phyloP scores from a whole-genome alignment of 2,329 filamentous ascomycete genomes.

The Rutstroemia sp. region DNA sequence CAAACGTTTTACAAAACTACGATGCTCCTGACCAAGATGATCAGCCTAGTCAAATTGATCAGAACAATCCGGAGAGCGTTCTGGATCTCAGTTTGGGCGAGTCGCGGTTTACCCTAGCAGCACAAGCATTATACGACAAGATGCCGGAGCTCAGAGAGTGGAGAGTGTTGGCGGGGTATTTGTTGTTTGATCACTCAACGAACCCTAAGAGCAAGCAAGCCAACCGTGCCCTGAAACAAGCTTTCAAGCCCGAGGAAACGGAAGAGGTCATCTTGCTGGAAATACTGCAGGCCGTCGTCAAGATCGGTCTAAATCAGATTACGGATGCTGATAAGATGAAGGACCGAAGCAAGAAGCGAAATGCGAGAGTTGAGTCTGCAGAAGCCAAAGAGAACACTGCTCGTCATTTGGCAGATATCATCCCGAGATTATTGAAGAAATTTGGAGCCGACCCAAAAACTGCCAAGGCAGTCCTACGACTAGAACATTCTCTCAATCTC shows the following conservation, averaged over 20 bases:
- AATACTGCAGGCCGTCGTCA: constrained; percentile 76
- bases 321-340: constrained; percentile 56
- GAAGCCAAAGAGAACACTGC: constrained; percentile 75
- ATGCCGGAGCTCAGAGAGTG: constrained; percentile 76
- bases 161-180: constrained; percentile 82
- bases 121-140: constrained; percentile 77
- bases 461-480: constrained; percentile 73
- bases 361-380: constrained; percentile 50
- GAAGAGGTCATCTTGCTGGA: constrained; percentile 86
- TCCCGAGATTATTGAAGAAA: constrained; percentile 83
- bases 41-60: constrained; percentile 41
- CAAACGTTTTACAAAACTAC: constrained; percentile 75
- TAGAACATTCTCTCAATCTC: constrained; percentile 81
- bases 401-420: constrained; percentile 66
- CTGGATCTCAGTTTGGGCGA: constrained; percentile 61
- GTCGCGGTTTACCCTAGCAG: constrained; percentile 77
- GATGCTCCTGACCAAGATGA: constrained; percentile 61
- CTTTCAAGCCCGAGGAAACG: constrained; percentile 26
- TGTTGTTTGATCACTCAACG: constrained; percentile 83
- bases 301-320: constrained; percentile 59
- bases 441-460: constrained; percentile 86
- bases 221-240: constrained; percentile 34
- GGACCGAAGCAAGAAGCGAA: constrained; percentile 42
- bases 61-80: constrained; percentile 31
- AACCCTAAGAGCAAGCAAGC: constrained; percentile 59